Evolutionary conservation across 192 early-diverging fungal species (phyloP).

Genomic region (Coemansia sp.): DNA sequence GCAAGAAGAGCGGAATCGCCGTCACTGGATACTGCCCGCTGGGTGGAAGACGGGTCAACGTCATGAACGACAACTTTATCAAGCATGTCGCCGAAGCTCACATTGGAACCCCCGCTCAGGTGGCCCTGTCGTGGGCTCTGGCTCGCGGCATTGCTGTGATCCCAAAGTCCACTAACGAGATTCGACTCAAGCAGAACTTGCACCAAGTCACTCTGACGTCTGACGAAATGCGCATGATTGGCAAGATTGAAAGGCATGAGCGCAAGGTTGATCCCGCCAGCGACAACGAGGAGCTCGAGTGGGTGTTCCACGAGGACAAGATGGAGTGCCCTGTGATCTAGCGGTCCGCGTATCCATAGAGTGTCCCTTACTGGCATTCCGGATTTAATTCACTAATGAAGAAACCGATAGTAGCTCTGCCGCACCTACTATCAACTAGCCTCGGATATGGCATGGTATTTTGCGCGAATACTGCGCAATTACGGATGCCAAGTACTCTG

Average conservation of each 20-base stretch:
- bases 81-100: slow-evolving; percentile 69
- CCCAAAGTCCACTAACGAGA: slow-evolving; percentile 72
- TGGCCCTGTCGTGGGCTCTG: slow-evolving; percentile 71
- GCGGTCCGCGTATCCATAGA: background rate
- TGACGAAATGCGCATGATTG: slow-evolving; percentile 41
- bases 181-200: slow-evolving; percentile 60
- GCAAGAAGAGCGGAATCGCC: slow-evolving; percentile 65
- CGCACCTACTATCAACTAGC: background rate
- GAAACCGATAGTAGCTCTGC: background rate
- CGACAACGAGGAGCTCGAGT: slow-evolving; percentile 32
- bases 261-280: slow-evolving; percentile 40
- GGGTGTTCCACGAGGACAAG: slow-evolving; percentile 44
- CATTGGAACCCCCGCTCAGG: slow-evolving; percentile 64
- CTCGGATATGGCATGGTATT: background rate
- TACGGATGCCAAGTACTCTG: background rate
- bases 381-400: background rate
- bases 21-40: slow-evolving; percentile 84
- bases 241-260: slow-evolving; percentile 21
- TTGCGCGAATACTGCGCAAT: background rate
- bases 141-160: slow-evolving; percentile 76
- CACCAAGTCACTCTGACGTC: slow-evolving; percentile 21
- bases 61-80: slow-evolving; percentile 55
- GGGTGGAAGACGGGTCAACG: slow-evolving; percentile 51
- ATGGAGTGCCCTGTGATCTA: slow-evolving; percentile 47
- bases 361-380: too few relatives aligned